Base-by-base conservation (phyloP, 768 basidiomycete genomes). In the Suillus bovinus region DNA sequence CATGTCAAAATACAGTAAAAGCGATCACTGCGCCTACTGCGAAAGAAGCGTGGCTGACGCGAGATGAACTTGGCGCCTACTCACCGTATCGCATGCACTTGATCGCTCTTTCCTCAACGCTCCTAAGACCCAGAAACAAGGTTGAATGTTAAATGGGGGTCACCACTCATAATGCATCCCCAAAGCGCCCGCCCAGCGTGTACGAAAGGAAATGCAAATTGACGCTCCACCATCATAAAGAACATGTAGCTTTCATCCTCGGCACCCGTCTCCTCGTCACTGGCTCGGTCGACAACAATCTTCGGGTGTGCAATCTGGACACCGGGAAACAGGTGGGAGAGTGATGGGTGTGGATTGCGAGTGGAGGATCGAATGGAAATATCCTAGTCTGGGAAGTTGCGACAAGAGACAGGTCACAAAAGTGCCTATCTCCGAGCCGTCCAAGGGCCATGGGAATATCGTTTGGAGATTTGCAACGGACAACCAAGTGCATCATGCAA, bases 281-380 rank as follows among this genome's bases (percentile, higher is more conserved):
- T 8, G 16, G 24, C 47, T 49, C 47, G 0, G 16, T 8, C 24
- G 47, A 49, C 16, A 49, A 49, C 16, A 27, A 7, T 6, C 24
- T 49, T 49, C 61, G 66, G 5, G 17, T 66, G 11, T 66, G 65
- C 65, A 16, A 66, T 49, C 9, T 52, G 3, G 49, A 56, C 6
- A 61, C 41, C 0, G 80, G 80, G 63, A 76, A 78, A 33, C 46
- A 22, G 13, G 14, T 58, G 11, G 33, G 41, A 14, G 24, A 69
- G n/a, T 2, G n/a, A 44, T 22, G 44, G n/a, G 44, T n/a, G 11
- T 44, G 44, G 44, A 22, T 22, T 44, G 44, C 11, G 44, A 44
- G 44, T 22, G 44, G 44, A 22, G 44, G 44, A n/a, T 22, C n/a
- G 44, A 22, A 70, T 29, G 49, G 42, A 9, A 61, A 60, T 22